These are phyloP conservation scores for Penicillium verhagenii DNA, from an alignment of 495 filamentous ascomycete genomes.

Conservation along the genomic window DNA sequence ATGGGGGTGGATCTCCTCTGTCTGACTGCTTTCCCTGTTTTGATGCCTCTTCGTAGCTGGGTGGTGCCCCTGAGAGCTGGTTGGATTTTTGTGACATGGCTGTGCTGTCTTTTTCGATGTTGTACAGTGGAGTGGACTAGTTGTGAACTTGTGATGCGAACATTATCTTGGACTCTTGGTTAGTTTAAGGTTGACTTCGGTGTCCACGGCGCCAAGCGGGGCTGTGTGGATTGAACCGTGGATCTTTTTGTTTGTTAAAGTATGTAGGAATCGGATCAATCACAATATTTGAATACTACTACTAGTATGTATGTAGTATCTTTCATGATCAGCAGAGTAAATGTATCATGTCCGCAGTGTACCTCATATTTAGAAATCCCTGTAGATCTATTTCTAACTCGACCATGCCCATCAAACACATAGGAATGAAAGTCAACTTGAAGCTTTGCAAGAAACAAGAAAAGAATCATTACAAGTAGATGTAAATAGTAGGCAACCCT, in stretches of 20 bases:
- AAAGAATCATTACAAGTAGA: no score
- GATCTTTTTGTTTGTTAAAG: neutral
- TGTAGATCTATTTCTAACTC: neutral
- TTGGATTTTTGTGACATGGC: neutral
- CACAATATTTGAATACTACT: no score
- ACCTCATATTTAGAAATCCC: neutral
- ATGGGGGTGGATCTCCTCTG: constrained; percentile 48
- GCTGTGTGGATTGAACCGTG: constrained; percentile 19
- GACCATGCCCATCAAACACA: neutral
- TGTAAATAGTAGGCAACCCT: neutral
- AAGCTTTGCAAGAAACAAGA: no score
- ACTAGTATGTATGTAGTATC: neutral
- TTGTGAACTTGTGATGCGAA: neutral
- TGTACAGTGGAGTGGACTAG: neutral
- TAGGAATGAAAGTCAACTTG: neutral
- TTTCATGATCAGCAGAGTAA: neutral
- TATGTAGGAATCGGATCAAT: neutral
- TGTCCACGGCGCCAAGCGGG: constrained; percentile 24
- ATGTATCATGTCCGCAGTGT: neutral
- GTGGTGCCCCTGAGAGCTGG: constrained; percentile 27
- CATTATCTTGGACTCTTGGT: neutral
- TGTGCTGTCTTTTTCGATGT: neutral
- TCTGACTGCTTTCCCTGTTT: neutral
- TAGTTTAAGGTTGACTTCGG: constrained; percentile 9
- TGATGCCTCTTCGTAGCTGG: constrained; percentile 30